These are phyloP conservation scores for Ogataea minuta DNA, from an alignment of 805 yeast genomes.

Conservation along the genomic window DNA sequence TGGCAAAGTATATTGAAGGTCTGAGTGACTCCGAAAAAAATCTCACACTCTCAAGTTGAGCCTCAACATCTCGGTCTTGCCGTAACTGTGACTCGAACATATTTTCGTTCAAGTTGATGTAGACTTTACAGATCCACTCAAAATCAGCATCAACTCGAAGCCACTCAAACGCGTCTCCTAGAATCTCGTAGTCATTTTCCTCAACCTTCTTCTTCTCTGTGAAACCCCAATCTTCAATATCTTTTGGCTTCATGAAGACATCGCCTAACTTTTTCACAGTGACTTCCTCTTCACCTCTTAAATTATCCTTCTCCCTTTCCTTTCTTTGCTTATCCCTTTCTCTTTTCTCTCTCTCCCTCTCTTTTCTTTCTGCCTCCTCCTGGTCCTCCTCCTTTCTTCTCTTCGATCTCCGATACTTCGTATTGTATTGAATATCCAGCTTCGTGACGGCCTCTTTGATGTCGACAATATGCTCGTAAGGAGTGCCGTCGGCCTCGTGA, in stretches of 20 bases:
- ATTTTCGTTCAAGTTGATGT: conserved; percentile 86
- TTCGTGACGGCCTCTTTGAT: conserved; percentile 81
- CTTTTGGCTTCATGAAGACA: conserved; percentile 59
- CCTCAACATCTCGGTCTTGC: conserved; percentile 94
- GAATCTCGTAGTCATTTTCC: conserved; percentile 47
- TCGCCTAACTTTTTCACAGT: conserved; percentile 65
- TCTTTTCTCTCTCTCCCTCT: conserved; percentile 36
- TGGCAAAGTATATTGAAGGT: conserved; percentile 66
- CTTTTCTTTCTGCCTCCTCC: conserved; percentile 26
- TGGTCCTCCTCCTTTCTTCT: conserved; percentile 54
- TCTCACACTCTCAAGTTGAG: conserved; percentile 80
- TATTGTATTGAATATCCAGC: conserved; percentile 91
- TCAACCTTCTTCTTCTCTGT: conserved; percentile 59
- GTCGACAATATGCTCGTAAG: conserved; percentile 95
- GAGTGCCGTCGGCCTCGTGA: conserved; percentile 98
- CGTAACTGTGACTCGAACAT: conserved; percentile 93
- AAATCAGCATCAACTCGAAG: conserved; percentile 95
- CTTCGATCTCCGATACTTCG: conserved; percentile 82
- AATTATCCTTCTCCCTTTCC: conserved; percentile 25
- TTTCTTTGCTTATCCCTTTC: conserved; percentile 44
- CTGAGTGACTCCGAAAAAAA: conserved; percentile 63
- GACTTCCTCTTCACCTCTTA: conserved; percentile 25
- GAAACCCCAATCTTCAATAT: conserved; percentile 66
- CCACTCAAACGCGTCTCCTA: conserved; percentile 94
- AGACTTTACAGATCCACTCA: conserved; percentile 88